phyloP scores from a whole-genome alignment of 2,329 filamentous ascomycete genomes.

The Arthroderma sp. region DNA sequence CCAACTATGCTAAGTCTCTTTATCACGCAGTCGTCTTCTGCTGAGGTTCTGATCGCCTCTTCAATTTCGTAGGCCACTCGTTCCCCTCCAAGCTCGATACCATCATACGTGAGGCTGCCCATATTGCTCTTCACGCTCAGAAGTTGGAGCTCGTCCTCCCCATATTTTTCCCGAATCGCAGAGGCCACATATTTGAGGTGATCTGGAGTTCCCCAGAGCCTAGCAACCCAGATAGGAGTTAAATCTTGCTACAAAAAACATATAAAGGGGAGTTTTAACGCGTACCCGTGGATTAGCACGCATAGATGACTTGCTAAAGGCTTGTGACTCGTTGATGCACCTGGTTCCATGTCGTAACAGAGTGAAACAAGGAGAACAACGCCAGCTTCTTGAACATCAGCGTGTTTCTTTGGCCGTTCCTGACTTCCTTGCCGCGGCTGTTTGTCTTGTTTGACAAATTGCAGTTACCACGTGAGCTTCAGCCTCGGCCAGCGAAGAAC shows the following conservation, averaged over 20 bases:
- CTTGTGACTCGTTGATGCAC: too few relatives aligned
- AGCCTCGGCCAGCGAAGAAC: too few relatives aligned
- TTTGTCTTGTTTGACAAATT: too few relatives aligned
- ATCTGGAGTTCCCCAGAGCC: constrained; percentile 48
- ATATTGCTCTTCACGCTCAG: constrained; percentile 43
- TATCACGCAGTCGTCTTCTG: constrained; percentile 54
- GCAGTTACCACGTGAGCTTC: too few relatives aligned
- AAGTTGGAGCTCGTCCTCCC: constrained; percentile 38
- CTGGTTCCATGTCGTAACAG: too few relatives aligned
- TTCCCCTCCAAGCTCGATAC: constrained; percentile 56
- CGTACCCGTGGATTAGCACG: constrained; percentile 50
- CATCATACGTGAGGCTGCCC: constrained; percentile 49
- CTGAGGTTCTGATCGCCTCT: constrained; percentile 40
- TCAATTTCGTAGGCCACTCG: constrained; percentile 52
- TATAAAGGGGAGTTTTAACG: neutral
- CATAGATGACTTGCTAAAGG: constrained; percentile 39
- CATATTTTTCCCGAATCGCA: constrained; percentile 37
- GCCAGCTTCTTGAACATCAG: too few relatives aligned
- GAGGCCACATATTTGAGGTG: constrained; percentile 44
- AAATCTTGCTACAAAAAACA: too few relatives aligned
- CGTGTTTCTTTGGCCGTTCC: too few relatives aligned
- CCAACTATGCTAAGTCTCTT: constrained; percentile 75
- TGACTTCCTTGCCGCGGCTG: too few relatives aligned
- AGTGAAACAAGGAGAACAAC: too few relatives aligned
- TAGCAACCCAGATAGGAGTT: constrained; percentile 13